Percentiles rank a stretch among this genome's conserved stretches.
These are phyloP conservation scores for Colletotrichum coccodes DNA, from an alignment of 2,329 filamentous ascomycete species.

Conservation along the genomic window DNA sequence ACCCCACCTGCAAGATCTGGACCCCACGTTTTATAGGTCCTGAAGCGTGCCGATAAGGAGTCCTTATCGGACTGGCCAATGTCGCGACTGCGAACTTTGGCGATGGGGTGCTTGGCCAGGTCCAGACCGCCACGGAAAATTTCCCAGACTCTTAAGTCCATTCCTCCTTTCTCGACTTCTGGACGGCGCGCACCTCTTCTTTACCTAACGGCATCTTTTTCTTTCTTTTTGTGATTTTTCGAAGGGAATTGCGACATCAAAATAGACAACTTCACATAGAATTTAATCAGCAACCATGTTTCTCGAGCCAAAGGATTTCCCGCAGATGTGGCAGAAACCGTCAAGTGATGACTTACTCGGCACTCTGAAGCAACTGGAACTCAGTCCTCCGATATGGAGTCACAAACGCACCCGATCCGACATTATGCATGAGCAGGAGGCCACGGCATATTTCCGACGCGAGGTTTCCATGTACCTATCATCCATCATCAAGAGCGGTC, in stretches of 20 bases:
- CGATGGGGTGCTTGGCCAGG: slow-evolving; percentile 25
- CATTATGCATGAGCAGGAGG: slow-evolving; percentile 53
- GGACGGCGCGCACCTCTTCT: background rate
- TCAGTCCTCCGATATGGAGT: slow-evolving; percentile 77
- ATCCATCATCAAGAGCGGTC: slow-evolving; percentile 72
- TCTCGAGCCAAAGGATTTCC: slow-evolving; percentile 68
- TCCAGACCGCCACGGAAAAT: slow-evolving; percentile 31
- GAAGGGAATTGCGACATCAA: background rate
- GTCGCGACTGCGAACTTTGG: slow-evolving; percentile 13
- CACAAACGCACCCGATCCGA: slow-evolving; percentile 52
- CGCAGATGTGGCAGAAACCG: slow-evolving; percentile 85
- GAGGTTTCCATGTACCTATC: slow-evolving; percentile 75
- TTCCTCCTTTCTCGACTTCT: background rate
- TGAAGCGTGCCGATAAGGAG: slow-evolving; percentile 14
- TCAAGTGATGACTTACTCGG: slow-evolving; percentile 70
- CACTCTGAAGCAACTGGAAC: slow-evolving; percentile 73
- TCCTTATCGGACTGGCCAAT: slow-evolving; percentile 8
- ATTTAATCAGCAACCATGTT: slow-evolving; percentile 38
- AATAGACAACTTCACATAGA: slow-evolving; percentile 22
- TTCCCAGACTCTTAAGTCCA: background rate
- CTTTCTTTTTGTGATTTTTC: background rate
- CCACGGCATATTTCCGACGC: slow-evolving; percentile 54
- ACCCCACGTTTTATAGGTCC: background rate
- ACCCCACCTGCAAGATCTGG: slow-evolving; percentile 29
- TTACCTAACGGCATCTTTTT: background rate